A percentile compares a stretch with the other conserved stretches of the same genome.
Conservation (phyloP, 441 rosid genomes). For the Brassica hybrid region DNA sequence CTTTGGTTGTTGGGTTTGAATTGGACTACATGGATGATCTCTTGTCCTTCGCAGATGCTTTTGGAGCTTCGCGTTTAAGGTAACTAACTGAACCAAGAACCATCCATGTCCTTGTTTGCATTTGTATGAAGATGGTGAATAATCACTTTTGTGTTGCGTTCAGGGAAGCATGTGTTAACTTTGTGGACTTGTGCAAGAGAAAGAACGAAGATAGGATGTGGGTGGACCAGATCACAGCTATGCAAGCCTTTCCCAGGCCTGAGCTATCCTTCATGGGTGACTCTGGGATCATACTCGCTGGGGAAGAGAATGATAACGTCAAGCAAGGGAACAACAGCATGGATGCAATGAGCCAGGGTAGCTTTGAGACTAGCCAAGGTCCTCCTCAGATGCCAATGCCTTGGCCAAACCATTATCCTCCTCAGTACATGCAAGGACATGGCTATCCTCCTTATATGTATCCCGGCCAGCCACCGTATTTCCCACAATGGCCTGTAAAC, state of each 20-base stretch:
- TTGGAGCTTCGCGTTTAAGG: constrained; percentile 96
- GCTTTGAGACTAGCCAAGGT: constrained; percentile 71
- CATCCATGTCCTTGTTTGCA: background rate
- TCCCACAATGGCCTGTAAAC: constrained; percentile 85
- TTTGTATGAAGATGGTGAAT: background rate
- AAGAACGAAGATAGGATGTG: constrained; percentile 94
- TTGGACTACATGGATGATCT: constrained; percentile 73
- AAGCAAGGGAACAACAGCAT: constrained; percentile 54
- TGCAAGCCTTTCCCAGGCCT: constrained; percentile 79
- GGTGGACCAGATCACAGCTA: constrained; percentile 93
- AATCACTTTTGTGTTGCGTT: background rate
- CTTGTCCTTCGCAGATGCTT: constrained; percentile 81
- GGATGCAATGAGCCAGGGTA: constrained; percentile 68
- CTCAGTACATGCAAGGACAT: constrained; percentile 83
- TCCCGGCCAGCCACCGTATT: constrained; percentile 75
- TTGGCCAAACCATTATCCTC: constrained; percentile 82
- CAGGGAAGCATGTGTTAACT: constrained; percentile 94
- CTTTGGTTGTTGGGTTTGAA: constrained; percentile 89
- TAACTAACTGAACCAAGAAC: constrained; percentile 24
- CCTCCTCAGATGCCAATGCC: constrained; percentile 62
- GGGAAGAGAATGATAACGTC: constrained; percentile 63
- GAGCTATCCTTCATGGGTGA: constrained; percentile 76
- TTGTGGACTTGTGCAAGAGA: constrained; percentile 86
- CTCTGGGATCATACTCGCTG: constrained; percentile 82
- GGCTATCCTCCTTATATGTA: constrained; percentile 62